A percentile compares a stretch with the other conserved stretches of the same genome.
Evolutionary conservation across 169 alveolate genomes (phyloP).

Genomic region (Cryptosporidium parvum): DNA sequence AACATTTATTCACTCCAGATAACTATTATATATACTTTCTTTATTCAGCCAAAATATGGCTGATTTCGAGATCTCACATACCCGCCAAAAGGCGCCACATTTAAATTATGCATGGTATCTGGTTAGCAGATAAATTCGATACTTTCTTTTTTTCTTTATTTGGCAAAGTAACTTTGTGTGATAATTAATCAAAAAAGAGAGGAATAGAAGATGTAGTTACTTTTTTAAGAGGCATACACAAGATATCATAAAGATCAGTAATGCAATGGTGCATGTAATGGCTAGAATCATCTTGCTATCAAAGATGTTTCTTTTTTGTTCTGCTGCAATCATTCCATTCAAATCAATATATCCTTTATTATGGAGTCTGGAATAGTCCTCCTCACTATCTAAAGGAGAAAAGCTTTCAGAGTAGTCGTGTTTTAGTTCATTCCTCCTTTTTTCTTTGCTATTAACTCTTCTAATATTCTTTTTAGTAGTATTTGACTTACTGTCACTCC

Average conservation of each 20-base stretch:
- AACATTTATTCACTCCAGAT: background rate
- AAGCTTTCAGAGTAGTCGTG: background rate
- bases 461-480: slow-evolving; percentile 11
- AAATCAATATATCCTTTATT: slow-evolving; percentile 40
- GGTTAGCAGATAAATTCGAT: background rate
- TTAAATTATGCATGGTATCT: background rate
- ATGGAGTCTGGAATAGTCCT: slow-evolving; percentile 10
- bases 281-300: slow-evolving; percentile 55
- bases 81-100: slow-evolving; percentile 19
- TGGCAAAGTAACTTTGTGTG: background rate
- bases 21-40: background rate
- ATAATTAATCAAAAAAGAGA: background rate
- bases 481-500: background rate
- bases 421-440: background rate
- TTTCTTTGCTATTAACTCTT: background rate
- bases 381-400: slow-evolving; percentile 16
- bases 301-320: slow-evolving; percentile 17
- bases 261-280: slow-evolving; percentile 17
- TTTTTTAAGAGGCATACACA: slow-evolving; percentile 42
- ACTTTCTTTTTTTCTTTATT: background rate
- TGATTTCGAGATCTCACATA: background rate
- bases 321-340: slow-evolving; percentile 17
- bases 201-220: background rate
- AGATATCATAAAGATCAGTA: slow-evolving; percentile 9
- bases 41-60: background rate